Base-by-base conservation (phyloP, 805 yeast species). In the Saccharomycopsis malanga region DNA sequence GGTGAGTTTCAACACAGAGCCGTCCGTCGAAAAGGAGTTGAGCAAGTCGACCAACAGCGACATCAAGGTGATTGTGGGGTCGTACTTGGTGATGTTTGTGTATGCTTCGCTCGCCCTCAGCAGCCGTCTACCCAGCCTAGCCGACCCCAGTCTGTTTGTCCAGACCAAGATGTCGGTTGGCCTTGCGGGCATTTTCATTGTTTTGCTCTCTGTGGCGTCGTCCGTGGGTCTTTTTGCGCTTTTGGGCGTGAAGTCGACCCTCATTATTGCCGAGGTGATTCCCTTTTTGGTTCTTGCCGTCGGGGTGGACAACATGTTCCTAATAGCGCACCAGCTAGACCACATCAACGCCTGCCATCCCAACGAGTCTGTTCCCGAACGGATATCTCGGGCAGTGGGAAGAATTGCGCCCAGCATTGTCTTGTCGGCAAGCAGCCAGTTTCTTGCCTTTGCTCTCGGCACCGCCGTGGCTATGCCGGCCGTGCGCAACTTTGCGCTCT, bases 181-280 rank as follows among this genome's bases (percentile, higher is more conserved):
- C 0, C 65, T 87, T 34, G 72, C 81, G n/a, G 98, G 98, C 1
- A 85, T 91, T 21, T 49, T 78, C 4, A 83, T 89, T 34, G 96
- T 93, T 12, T 64, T 87, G 21, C 62, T 87, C 7, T 88, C 96
- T 0, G 95, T 91, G 0, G 62, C 77, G 0, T 74, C 95, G 1
- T 79, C 97, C 0, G 86, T 88, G 0, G 98, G 98, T 0, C 56
- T 87, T 3, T 84, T 87, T 63, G 76, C 93, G 10, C 57, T 75
- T 4, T 49, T 84, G n/a, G 94, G 93, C 0, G 65, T 89, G 42
- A 87, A 85, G 58, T 85, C 95, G 0, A 91, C 98, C 0, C 68
- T 91, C 37, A 89, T 91, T 54, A 87, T 91, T 48, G 97, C 98
- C 2, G 98, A 93, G 61, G 98, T 91, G 4, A 91, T 91, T 29